Evolutionary conservation across 805 yeast species (phyloP), one percentile per base, ranked within the genome.

Genomic region (Ogataea pilisensis): DNA sequence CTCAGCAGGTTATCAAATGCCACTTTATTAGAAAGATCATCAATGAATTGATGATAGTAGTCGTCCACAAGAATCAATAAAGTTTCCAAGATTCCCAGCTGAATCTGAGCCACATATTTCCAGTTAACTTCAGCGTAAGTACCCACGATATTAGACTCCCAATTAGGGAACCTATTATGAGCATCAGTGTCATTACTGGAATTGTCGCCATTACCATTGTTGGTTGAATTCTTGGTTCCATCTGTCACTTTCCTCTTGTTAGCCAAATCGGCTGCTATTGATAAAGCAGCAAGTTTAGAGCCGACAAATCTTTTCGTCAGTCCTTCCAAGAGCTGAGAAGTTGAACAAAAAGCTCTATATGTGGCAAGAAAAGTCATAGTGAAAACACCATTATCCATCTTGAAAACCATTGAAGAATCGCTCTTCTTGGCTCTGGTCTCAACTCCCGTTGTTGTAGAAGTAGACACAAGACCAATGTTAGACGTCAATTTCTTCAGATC

Each of bases 1-100:
- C 80, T 80, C 48, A 88, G 62, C 34, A 88, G 66, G 43, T 80
- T 82, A 38, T 84, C 75, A 53, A 87, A 72, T 2, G 73, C 66
- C 4, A 69, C 65, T 50, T 83, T 79, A 52, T 82, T 79, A 11
- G 65, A 61, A 45, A 82, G 55, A 50, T 84, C 86, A 56, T 80
- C 84, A 4, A 82, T 72, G 54, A 90, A 86, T 56, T 86, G 93
- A 22, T 75, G 63, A 58, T 82, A 89, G 56, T 84, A 86, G 49
- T 82, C 81, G 34, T 77, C 72, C 17, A 87, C 77, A 60, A 95
- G 72, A 24, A 82, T 73, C 33, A 79, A 72, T 42, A 88, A 65
- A 0, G 88, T 86, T 56, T 86, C 95, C 44, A 89, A 66, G 25
- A 89, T 78, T 31, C 95, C 95, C 29, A 84, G 70, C 56, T 89